Conservation (phyloP, 345 rosid genomes). For the Arabidopsis suecica region DNA sequence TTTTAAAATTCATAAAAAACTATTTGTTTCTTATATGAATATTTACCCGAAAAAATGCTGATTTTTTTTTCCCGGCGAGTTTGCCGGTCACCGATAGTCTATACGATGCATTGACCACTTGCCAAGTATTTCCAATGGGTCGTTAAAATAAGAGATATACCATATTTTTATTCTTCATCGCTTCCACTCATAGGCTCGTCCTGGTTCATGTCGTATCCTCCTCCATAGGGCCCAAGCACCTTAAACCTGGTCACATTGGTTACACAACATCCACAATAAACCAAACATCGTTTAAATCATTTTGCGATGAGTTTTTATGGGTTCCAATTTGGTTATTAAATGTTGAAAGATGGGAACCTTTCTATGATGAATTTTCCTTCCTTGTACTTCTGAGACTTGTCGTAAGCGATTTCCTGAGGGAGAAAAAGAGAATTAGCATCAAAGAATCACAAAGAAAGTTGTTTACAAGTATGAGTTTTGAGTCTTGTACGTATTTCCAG, state of each 20-base stretch:
- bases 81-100: slow-evolving; percentile 9
- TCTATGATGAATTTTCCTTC: slow-evolving; percentile 82
- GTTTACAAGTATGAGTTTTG: not conserved
- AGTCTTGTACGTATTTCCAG: slow-evolving; percentile 77
- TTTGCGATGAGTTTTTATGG: not conserved
- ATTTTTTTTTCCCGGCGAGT: slow-evolving; percentile 2
- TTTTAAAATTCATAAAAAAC: not conserved
- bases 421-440: slow-evolving; percentile 10
- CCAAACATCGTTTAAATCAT: not conserved
- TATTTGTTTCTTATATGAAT: not conserved
- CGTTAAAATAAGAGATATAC: not conserved
- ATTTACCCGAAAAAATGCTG: slow-evolving; percentile 33
- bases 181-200: slow-evolving; percentile 55
- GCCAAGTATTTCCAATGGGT: slow-evolving; percentile 21
- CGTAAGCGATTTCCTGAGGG: slow-evolving; percentile 63
- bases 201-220: slow-evolving; percentile 45
- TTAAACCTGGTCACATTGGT: slow-evolving; percentile 58
- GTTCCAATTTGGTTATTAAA: not conserved
- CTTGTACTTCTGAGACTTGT: slow-evolving; percentile 71
- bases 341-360: slow-evolving; percentile 48
- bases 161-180: slow-evolving; percentile 56
- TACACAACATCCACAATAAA: slow-evolving; percentile 22
- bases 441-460: slow-evolving; percentile 19
- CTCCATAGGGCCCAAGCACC: slow-evolving; percentile 72
- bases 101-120: slow-evolving; percentile 24